These are phyloP conservation scores for Cladorrhinum sp. DNA, from an alignment of 2,329 filamentous ascomycete species.

Conservation along the genomic window DNA sequence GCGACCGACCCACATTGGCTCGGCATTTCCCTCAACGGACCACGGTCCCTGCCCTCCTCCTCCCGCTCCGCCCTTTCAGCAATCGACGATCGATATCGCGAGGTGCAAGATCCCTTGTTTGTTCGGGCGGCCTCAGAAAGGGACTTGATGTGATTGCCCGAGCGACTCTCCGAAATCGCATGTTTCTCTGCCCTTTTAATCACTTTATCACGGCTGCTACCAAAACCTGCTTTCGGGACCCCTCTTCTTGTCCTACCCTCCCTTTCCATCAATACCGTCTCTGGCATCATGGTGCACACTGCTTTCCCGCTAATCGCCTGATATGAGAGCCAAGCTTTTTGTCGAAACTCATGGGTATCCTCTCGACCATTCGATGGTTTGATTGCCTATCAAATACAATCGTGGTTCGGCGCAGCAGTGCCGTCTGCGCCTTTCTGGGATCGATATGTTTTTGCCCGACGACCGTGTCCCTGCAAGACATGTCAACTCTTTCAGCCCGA, in stretches of 20 bases:
- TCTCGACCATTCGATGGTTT: no score
- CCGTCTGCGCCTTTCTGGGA: neutral
- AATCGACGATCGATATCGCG: no score
- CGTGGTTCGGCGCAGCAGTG: neutral
- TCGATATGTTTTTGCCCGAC: constrained; percentile 9
- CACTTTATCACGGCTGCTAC: neutral
- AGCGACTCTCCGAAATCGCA: constrained; percentile 4
- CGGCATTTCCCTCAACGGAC: neutral
- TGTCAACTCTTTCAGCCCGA: constrained; percentile 11
- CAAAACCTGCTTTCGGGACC: neutral
- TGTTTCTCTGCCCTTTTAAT: neutral
- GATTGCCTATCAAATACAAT: neutral
- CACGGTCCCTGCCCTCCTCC: neutral
- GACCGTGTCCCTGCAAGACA: constrained; percentile 15
- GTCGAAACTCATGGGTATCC: no score
- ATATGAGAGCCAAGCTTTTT: constrained; percentile 6
- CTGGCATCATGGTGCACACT: neutral
- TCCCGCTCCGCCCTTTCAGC: no score
- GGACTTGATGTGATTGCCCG: neutral
- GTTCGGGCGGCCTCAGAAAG: constrained; percentile 3
- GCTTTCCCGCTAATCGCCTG: constrained; percentile 5
- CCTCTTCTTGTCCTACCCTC: neutral
- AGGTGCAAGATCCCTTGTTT: neutral
- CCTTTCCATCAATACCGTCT: neutral
- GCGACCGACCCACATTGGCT: neutral